Conservation (phyloP, 1,139 yeast species). For the Yarrowia galli region DNA sequence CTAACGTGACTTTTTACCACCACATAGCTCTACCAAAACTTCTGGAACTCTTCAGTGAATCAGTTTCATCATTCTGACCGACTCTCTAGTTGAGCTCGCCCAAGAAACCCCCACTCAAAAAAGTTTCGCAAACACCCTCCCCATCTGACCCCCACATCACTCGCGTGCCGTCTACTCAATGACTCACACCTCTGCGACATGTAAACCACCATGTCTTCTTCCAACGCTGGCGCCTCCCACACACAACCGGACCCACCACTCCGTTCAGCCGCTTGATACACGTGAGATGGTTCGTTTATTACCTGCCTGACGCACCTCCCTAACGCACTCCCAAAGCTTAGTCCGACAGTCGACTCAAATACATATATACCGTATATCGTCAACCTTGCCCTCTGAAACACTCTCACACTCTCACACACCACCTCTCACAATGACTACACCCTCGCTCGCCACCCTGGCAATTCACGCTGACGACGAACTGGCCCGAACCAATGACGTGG, state of each 20-base stretch:
- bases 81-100: no score
- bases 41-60: no score
- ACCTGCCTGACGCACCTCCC: background rate
- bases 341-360: background rate
- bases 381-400: background rate
- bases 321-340: background rate
- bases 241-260: background rate
- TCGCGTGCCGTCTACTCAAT: no score
- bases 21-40: no score
- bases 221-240: no score
- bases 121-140: no score
- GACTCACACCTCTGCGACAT: background rate
- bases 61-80: no score
- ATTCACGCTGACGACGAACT: slow-evolving; percentile 50
- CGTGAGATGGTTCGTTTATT: slow-evolving; percentile 1
- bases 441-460: background rate
- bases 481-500: slow-evolving; percentile 58
- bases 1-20: no score
- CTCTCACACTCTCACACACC: background rate
- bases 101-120: no score
- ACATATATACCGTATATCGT: background rate
- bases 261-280: background rate
- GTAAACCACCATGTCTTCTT: background rate
- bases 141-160: no score
- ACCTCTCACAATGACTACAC: background rate